These are phyloP conservation scores for Artemisia annua DNA, from an alignment of 129 eudicot genomes.

Conservation along the genomic window DNA sequence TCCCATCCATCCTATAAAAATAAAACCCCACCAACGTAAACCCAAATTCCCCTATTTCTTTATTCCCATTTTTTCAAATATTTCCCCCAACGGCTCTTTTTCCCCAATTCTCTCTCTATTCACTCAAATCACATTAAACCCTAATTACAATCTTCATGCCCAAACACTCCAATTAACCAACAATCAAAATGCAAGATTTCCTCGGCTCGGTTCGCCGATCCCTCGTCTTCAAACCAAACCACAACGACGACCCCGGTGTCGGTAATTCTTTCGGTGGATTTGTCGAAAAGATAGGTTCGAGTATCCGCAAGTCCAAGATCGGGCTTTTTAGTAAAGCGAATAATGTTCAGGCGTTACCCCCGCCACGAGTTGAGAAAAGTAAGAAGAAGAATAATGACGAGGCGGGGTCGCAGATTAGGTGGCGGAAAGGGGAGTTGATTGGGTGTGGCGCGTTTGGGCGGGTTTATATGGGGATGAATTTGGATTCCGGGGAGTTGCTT, in stretches of 20 bases:
- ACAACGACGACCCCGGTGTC: conserved; percentile 26
- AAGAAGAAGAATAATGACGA: conserved; percentile 38
- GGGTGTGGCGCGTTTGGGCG: conserved; percentile 97
- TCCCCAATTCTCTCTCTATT: conserved; percentile 28
- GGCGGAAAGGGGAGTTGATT: conserved; percentile 94
- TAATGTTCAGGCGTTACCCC: conserved; percentile 60
- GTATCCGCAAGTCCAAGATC: conserved; percentile 79
- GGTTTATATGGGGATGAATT: conserved; percentile 99
- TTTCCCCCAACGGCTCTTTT: conserved; percentile 41
- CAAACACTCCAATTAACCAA: conserved; percentile 8
- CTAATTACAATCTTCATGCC: conserved; percentile 28
- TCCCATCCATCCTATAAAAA: not conserved
- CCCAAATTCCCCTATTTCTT: conserved; percentile 23
- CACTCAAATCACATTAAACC: conserved; percentile 32
- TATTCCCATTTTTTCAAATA: conserved; percentile 49
- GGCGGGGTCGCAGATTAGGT: conserved; percentile 69
- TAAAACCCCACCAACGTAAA: conserved; percentile 32
- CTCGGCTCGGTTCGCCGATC: conserved; percentile 96
- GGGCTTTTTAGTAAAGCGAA: conserved; percentile 59
- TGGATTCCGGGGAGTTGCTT: conserved; percentile 93
- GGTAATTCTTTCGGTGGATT: conserved; percentile 61
- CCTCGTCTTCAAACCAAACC: conserved; percentile 62
- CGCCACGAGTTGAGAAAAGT: conserved; percentile 36
- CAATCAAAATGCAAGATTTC: conserved; percentile 75
- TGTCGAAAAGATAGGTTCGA: conserved; percentile 84